Evolutionary conservation across 1,284 basidiomycete species (phyloP).

Genomic region (Megacollybia platyphylla): DNA sequence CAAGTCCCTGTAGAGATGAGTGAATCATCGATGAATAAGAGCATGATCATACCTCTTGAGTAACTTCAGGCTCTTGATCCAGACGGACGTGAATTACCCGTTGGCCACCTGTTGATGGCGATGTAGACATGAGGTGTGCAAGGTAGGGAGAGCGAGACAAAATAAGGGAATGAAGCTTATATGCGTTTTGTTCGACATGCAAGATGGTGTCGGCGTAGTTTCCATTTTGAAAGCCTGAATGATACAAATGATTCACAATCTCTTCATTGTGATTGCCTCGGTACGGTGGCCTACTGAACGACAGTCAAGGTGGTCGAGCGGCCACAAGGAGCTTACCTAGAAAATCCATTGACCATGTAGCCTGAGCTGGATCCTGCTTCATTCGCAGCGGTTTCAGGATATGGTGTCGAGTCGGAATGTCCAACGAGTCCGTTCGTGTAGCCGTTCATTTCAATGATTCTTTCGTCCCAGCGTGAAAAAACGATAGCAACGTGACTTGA

Average conservation of each 20-base stretch:
- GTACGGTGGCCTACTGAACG: constrained; percentile 25
- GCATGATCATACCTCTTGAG: constrained; percentile 55
- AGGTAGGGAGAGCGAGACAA: constrained; percentile 78
- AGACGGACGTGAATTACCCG: constrained; percentile 62
- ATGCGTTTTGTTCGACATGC: constrained; percentile 66
- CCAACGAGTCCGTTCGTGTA: not conserved
- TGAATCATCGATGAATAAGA: constrained; percentile 8
- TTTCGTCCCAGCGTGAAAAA: not conserved
- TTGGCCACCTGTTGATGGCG: constrained; percentile 45
- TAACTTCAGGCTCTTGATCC: constrained; percentile 69
- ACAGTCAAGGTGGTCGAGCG: not conserved
- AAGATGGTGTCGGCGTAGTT: constrained; percentile 9
- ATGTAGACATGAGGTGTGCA: constrained; percentile 72
- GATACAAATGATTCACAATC: constrained; percentile 64
- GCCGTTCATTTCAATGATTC: not conserved
- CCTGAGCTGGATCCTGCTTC: not conserved
- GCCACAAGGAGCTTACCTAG: not conserved
- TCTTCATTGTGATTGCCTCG: constrained; percentile 49
- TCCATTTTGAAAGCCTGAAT: constrained; percentile 55
- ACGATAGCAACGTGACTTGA: not conserved
- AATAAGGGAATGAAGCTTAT: constrained; percentile 71
- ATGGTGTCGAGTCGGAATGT: not conserved
- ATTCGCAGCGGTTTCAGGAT: not conserved
- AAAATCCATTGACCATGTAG: not conserved
- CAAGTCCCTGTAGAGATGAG: constrained; percentile 44